Conservation (phyloP, 306 rosid species). For the Senna tora region DNA sequence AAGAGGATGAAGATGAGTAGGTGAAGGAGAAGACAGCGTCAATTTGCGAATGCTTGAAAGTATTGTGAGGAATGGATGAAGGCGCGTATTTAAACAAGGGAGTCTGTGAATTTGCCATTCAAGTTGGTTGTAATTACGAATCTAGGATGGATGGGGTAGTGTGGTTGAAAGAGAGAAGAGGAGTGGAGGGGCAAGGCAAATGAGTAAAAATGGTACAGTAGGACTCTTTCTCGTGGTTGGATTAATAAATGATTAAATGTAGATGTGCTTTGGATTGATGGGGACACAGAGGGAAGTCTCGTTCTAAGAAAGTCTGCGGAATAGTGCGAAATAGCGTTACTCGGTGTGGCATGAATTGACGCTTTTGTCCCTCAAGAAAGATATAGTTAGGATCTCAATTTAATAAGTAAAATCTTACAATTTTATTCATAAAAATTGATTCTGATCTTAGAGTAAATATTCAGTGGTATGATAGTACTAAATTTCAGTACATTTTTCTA, state of each 20-base stretch:
- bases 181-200: too few relatives aligned
- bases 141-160: too few relatives aligned
- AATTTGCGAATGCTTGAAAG: not conserved
- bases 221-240: not conserved
- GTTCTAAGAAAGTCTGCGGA: conserved; percentile 38
- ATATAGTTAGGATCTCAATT: too few relatives aligned
- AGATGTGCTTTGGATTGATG: too few relatives aligned
- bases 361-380: conserved; percentile 9
- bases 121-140: conserved; percentile 15
- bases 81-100: conserved; percentile 2
- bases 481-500: too few relatives aligned
- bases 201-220: not conserved
- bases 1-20: not conserved
- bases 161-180: too few relatives aligned
- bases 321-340: conserved; percentile 24
- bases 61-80: not conserved
- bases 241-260: not conserved
- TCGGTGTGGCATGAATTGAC: conserved; percentile 41
- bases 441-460: too few relatives aligned
- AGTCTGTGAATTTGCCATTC: conserved; percentile 16
- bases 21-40: conserved; percentile 16
- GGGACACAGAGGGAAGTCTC: not conserved
- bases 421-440: too few relatives aligned
- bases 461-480: too few relatives aligned
- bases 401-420: too few relatives aligned